Conservation (phyloP, 768 basidiomycete genomes). For the Cystofilobasidium macerans region DNA sequence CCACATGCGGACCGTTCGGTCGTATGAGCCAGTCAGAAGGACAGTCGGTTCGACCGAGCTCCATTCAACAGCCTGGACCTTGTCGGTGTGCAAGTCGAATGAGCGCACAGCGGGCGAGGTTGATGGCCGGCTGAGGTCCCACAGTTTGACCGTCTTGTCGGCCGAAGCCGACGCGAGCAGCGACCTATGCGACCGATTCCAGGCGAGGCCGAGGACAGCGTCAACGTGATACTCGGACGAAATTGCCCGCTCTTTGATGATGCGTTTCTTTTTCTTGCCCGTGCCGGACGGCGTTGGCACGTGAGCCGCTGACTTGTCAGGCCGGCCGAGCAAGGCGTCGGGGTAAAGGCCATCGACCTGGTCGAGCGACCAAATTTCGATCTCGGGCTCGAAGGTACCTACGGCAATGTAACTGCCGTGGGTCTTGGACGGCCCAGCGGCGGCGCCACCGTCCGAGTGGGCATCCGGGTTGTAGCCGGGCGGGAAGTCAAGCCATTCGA, state of each 20-base stretch:
- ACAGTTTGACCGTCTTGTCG: slow-evolving; percentile 90
- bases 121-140: slow-evolving; percentile 70
- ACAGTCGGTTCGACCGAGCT: slow-evolving; percentile 79
- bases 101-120: slow-evolving; percentile 63
- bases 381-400: slow-evolving; percentile 91
- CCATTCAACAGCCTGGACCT: slow-evolving; percentile 95
- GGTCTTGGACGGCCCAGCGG: slow-evolving; percentile 32
- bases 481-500: slow-evolving; percentile 98
- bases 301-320: slow-evolving; percentile 69
- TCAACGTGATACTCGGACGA: slow-evolving; percentile 75
- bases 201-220: slow-evolving; percentile 81
- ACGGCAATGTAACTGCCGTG: slow-evolving; percentile 90
- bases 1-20: slow-evolving; percentile 87
- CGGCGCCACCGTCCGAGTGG: not conserved
- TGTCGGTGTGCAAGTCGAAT: slow-evolving; percentile 78
- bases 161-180: slow-evolving; percentile 84
- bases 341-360: slow-evolving; percentile 90
- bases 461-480: slow-evolving; percentile 40
- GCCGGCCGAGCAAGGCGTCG: slow-evolving; percentile 76
- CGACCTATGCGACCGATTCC: slow-evolving; percentile 84
- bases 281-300: slow-evolving; percentile 49
- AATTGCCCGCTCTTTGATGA: slow-evolving; percentile 39
- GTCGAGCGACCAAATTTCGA: slow-evolving; percentile 97
- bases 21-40: slow-evolving; percentile 83
- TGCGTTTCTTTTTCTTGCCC: slow-evolving; percentile 44